Percentiles rank a stretch among this genome's conserved stretches.
Conservation (phyloP, 441 rosid species). For the Viola pubescens region DNA sequence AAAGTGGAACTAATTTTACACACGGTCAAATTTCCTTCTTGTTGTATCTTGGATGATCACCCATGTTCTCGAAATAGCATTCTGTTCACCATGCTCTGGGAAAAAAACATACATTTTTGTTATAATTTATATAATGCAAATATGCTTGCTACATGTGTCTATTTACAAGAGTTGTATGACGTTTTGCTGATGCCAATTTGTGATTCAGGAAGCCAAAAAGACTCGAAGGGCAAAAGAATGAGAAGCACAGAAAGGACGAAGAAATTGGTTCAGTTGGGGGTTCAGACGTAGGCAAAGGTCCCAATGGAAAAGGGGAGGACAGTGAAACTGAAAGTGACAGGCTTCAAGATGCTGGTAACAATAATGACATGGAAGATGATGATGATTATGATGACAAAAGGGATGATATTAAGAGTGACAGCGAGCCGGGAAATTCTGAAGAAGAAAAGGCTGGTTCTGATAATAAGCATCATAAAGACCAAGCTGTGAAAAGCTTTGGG, state of each 20-base stretch:
- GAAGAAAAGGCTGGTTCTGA: slow-evolving; percentile 16
- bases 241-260: slow-evolving; percentile 17
- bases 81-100: no score
- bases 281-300: slow-evolving; percentile 15
- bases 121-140: no score
- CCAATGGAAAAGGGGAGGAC: slow-evolving; percentile 15
- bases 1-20: no score
- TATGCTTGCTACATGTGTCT: no score
- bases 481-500: slow-evolving; percentile 20
- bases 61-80: no score
- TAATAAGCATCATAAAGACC: slow-evolving; percentile 14
- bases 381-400: slow-evolving; percentile 20
- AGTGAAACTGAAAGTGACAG: slow-evolving; percentile 23
- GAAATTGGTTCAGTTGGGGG: slow-evolving; percentile 17
- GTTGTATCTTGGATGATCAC: no score
- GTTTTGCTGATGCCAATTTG: slow-evolving; percentile 8
- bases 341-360: slow-evolving; percentile 18
- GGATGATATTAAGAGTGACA: slow-evolving; percentile 16
- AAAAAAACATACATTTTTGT: no score
- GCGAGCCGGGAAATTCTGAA: slow-evolving; percentile 15
- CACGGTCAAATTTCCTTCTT: no score
- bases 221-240: slow-evolving; percentile 17
- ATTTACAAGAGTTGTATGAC: not conserved
- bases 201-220: slow-evolving; percentile 32
- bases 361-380: slow-evolving; percentile 10